These are phyloP conservation scores for Phylloporus rhodoxanthus DNA, from an alignment of 768 basidiomycete genomes.

Conservation along the genomic window DNA sequence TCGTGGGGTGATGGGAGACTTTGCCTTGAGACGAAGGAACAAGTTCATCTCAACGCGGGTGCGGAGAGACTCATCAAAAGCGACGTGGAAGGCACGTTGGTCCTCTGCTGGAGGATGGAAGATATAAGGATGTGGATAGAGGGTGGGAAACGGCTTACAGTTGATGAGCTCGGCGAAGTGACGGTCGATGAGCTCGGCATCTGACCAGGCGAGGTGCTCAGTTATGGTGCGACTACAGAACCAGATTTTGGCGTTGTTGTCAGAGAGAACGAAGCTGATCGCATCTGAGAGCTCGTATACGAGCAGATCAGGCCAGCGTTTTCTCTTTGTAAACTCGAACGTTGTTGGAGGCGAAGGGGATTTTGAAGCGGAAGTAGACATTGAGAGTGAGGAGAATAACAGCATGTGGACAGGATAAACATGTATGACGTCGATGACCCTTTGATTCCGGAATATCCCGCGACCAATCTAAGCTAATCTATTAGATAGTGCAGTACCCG, in stretches of 20 bases:
- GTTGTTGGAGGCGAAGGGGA: conserved; percentile 17
- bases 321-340: conserved; percentile 84
- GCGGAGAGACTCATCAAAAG: conserved; percentile 52
- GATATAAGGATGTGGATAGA: neutral
- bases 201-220: conserved; percentile 74
- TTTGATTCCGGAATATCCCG: neutral
- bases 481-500: conserved; percentile 69
- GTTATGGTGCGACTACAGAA: conserved; percentile 64
- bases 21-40: conserved; percentile 56
- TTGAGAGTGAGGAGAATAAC: conserved; percentile 4
- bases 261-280: conserved; percentile 61
- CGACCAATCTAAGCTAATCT: neutral
- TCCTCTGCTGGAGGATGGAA: conserved; percentile 48
- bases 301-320: conserved; percentile 80
- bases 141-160: conserved; percentile 35
- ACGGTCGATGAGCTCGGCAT: conserved; percentile 63
- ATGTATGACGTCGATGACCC: conserved; percentile 23
- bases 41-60: conserved; percentile 46
- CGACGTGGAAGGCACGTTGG: conserved; percentile 37
- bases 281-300: conserved; percentile 71
- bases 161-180: conserved; percentile 62
- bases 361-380: conserved; percentile 16
- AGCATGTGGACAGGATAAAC: neutral
- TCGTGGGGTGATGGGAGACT: conserved; percentile 28
- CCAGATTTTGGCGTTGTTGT: conserved; percentile 50